phyloP scores from a whole-genome alignment of 2,329 filamentous ascomycete genomes.

The Monascus ruber region DNA sequence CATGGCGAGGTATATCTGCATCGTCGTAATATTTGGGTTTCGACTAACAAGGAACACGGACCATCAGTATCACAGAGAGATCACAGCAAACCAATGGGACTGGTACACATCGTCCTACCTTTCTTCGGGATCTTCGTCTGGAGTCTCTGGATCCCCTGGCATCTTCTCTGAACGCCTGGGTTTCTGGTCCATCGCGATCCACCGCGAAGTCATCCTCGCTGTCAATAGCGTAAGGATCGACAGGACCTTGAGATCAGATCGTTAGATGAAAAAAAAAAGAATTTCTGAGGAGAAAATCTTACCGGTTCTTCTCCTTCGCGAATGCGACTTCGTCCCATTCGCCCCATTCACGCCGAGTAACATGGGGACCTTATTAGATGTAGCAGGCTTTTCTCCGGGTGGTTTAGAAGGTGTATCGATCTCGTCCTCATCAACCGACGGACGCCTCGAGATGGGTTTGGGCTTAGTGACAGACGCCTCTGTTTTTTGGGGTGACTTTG shows the following conservation, averaged over 20 bases:
- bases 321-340: constrained; percentile 34
- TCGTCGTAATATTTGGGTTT: constrained; percentile 30
- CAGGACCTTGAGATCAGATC: constrained; percentile 15
- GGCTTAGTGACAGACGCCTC: constrained; percentile 41
- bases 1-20: constrained; percentile 34
- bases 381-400: constrained; percentile 53
- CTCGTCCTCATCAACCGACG: constrained; percentile 53
- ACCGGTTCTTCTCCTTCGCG: constrained; percentile 40
- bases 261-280: constrained; percentile 1
- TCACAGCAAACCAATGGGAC: not conserved
- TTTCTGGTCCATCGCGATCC: constrained; percentile 36
- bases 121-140: constrained; percentile 25
- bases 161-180: constrained; percentile 19
- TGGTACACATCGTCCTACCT: constrained; percentile 16
- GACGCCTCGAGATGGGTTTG: constrained; percentile 48
- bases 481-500: constrained; percentile 55
- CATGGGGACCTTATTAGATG: constrained; percentile 67
- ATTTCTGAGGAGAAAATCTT: constrained; percentile 4
- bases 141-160: constrained; percentile 22
- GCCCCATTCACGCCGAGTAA: constrained; percentile 52
- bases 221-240: constrained; percentile 51
- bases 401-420: constrained; percentile 60
- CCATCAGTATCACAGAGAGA: not conserved
- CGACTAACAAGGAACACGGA: constrained; percentile 13
- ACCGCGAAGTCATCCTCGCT: constrained; percentile 54